Percentiles rank a stretch among this genome's conserved stretches.
phyloP scores from a whole-genome alignment of 331 rosid genomes.

The Saraca asoca region DNA sequence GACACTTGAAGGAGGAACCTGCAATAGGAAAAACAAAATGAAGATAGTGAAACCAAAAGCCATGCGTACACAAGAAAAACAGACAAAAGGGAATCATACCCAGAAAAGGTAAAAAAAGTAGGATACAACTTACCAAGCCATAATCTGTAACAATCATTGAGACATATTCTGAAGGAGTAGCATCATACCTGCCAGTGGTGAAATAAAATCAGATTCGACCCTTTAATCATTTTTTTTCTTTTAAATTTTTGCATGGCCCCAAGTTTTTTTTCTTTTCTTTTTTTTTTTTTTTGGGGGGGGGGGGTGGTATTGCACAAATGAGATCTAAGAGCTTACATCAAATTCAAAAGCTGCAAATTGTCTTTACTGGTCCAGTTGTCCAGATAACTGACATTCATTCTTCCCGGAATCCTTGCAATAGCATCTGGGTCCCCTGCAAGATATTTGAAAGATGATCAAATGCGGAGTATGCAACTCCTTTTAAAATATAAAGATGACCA shows the following conservation, averaged over 20 bases:
- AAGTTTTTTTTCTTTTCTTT: not conserved
- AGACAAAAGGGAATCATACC: not conserved
- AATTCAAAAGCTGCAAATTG: conserved; percentile 72
- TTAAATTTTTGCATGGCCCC: too few species aligned
- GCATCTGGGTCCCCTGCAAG: conserved; percentile 72
- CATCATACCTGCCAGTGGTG: conserved; percentile 61
- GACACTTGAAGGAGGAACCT: conserved; percentile 78
- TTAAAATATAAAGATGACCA: not conserved
- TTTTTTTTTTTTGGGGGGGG: not conserved
- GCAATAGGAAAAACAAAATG: conserved; percentile 13
- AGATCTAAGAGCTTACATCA: conserved; percentile 52
- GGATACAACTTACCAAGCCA: conserved; percentile 73
- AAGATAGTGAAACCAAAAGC: conserved; percentile 12
- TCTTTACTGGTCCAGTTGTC: conserved; percentile 50
- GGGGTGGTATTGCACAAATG: conserved; percentile 4
- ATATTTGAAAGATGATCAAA: conserved; percentile 33
- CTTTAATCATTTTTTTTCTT: too few species aligned
- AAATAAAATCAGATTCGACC: conserved; percentile 19
- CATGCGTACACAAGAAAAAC: not conserved
- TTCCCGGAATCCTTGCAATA: conserved; percentile 63
- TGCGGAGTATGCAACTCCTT: conserved; percentile 5
- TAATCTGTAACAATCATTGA: conserved; percentile 83
- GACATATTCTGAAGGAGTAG: conserved; percentile 78
- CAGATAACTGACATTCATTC: conserved; percentile 62
- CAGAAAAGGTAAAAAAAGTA: not conserved